Evolutionary conservation across 2,329 filamentous ascomycete genomes (phyloP), one percentile per base, ranked within the genome.

Genomic region (Anthostomella pinea): DNA sequence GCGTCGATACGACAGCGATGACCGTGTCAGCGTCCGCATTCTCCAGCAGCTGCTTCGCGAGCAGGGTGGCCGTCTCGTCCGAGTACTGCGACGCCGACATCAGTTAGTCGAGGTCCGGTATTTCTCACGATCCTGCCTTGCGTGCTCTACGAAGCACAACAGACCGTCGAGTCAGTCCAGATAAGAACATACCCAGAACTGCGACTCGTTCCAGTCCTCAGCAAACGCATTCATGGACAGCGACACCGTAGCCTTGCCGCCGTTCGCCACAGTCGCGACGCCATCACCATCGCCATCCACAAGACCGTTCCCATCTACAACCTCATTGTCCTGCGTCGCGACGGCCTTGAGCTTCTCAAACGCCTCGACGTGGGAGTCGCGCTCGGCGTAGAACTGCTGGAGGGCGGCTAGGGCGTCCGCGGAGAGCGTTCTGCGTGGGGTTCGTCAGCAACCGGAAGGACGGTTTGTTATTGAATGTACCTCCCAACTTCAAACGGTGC

Each of bases 201-300:
- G 86, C 44, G 78, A 84, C 54, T 83, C 77, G 55, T 90, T 87
- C 87, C 87, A 93, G 60, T 91, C 83, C 62, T 91, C 87, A 1
- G 72, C 70, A 53, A 91, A 93, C 2, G 75, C 68, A 19, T 85
- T 78, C 77, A 91, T 91, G 11, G 66, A 69, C 36, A 75, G 44
- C 24, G 39, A 60, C 57, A 20, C 48, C 30, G n/a, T 22, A 20
- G 27, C 30, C 20, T 45, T 49, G 21, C 22, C 10, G 3, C 30
- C 14, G 11, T 20, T 10, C 23, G 18, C 11, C 21, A 6, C 5
- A 7, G 11, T 20, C 15, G 16, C 19, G 6, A 4, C 29, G 5
- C 11, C 27, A 6, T 30, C 14, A 6, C 14, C 27, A 30, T 3
- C 13, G 6, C 14, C 27, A 16, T 8, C 14, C 9, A 8, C 28